These are phyloP conservation scores for Cercospora citrullina DNA, from an alignment of 2,329 filamentous ascomycete species.

Conservation along the genomic window DNA sequence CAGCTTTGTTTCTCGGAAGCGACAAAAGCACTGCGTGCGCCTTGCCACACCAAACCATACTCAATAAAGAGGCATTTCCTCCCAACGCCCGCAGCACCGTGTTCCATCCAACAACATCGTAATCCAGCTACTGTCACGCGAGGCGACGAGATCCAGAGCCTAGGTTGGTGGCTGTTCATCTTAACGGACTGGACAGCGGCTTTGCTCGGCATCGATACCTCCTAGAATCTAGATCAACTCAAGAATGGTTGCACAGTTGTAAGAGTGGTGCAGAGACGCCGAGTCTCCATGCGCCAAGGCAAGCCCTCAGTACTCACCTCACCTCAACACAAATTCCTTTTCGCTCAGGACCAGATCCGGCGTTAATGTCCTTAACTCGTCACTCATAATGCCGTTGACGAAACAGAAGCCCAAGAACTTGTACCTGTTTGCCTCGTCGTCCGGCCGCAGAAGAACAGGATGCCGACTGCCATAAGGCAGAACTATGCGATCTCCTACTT, in stretches of 20 bases:
- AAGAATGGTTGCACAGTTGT: background rate
- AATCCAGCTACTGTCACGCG: too few relatives aligned
- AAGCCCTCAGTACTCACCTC: too few relatives aligned
- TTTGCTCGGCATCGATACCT: too few relatives aligned
- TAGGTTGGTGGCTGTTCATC: too few relatives aligned
- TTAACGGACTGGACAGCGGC: too few relatives aligned
- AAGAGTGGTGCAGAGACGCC: background rate
- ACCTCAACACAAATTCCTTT: background rate
- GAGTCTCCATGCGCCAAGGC: background rate
- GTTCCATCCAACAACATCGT: too few relatives aligned
- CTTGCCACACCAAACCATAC: background rate
- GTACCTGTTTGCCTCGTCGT: background rate
- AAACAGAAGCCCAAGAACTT: background rate
- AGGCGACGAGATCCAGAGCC: too few relatives aligned
- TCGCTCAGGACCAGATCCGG: background rate
- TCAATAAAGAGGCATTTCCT: too few relatives aligned
- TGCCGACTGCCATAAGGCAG: background rate
- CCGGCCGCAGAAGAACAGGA: constrained; percentile 1
- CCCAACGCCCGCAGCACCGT: too few relatives aligned
- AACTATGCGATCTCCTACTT: background rate
- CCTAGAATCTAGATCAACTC: too few relatives aligned
- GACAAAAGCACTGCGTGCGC: background rate
- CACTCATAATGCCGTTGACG: background rate
- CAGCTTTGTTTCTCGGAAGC: background rate
- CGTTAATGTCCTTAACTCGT: background rate